Evolutionary conservation across 257 asterid species (phyloP), one percentile per base, ranked within the genome.

Genomic region (Solanum piurae): DNA sequence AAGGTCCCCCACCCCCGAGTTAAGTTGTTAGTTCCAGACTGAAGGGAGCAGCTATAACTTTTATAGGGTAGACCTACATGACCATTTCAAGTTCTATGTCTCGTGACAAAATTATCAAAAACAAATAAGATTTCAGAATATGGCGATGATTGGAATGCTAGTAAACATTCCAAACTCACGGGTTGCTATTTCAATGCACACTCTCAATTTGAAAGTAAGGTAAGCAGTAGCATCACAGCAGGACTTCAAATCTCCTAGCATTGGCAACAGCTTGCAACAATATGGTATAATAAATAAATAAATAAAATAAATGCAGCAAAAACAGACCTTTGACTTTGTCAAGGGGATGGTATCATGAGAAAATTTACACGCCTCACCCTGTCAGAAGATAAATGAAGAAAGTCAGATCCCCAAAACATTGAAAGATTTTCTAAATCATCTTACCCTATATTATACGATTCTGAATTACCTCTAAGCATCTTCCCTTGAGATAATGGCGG

Each of bases 301-400:
- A 25, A 76, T 74, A 87, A 55, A 58, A 86, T 49, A 86, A 40
- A 86, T 83, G 73, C 33, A 72, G 84, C 89, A 83, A 62, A 87
- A 86, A 87, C 92, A 87, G 90, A 97, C 98, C 98, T 89, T 92
- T 34, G 96, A 91, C 93, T 97, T 97, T 86, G 99, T 95, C 91
- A 92, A 87, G 87, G 99, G 99, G 85, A 91, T 90, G 62, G 94
- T 90, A 93, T 97, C 99, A 87, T 97, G 99, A 12, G 99, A 97
- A 92, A 95, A 95, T 14, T 94, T 97, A 95, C 99, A 97, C 74
- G 95, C 94, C 85, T 93, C 96, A 21, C 98, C 98, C 98, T 95
- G 94, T 88, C 85, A 89, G 88, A 90, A 89, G 44, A 73, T 9
- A 86, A 71, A 49, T 49, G 49, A 71, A 77, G 20, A 77, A 23